Evolutionary conservation across 2,329 filamentous ascomycete species (phyloP).

Genomic region (Nigrospora oryzae): DNA sequence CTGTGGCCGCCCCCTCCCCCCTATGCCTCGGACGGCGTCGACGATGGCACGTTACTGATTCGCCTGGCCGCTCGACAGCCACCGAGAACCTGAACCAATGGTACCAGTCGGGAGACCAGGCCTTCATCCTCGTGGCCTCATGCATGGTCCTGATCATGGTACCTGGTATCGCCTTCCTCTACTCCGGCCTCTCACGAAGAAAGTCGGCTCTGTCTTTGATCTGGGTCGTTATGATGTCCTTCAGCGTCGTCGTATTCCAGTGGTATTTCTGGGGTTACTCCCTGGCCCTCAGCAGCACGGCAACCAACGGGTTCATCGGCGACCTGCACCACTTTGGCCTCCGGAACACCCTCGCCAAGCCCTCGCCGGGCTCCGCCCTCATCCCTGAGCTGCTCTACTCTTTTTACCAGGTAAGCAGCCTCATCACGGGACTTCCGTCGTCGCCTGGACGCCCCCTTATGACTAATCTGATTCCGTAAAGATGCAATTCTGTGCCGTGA

Average conservation of each 20-base stretch:
- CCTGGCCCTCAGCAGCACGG: constrained; percentile 76
- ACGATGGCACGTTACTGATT: no score
- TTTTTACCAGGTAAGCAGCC: constrained; percentile 72
- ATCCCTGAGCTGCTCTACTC: constrained; percentile 86
- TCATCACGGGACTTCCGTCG: no score
- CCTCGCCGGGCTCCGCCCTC: constrained; percentile 82
- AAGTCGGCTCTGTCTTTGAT: constrained; percentile 97
- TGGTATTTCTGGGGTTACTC: constrained; percentile 99
- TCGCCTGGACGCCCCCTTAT: no score
- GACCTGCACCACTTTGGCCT: constrained; percentile 85
- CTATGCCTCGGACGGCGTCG: not conserved
- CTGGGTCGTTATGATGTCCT: constrained; percentile 93
- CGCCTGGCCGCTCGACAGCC: constrained; percentile 36
- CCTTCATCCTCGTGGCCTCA: constrained; percentile 82
- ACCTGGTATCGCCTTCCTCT: constrained; percentile 92
- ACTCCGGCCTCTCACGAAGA: constrained; percentile 92
- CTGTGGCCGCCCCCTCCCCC: constrained; percentile 3
- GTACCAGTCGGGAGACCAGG: constrained; percentile 85
- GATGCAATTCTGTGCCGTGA: constrained; percentile 97
- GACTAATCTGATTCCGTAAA: constrained; percentile 22
- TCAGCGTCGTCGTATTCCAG: constrained; percentile 87
- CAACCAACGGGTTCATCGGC: constrained; percentile 85
- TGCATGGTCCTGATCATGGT: constrained; percentile 97
- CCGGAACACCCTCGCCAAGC: constrained; percentile 70
- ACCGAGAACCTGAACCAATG: constrained; percentile 90